phyloP scores from a whole-genome alignment of 371 early-diverging fungal species.

The Thermomucor indicae-seudaticae region DNA sequence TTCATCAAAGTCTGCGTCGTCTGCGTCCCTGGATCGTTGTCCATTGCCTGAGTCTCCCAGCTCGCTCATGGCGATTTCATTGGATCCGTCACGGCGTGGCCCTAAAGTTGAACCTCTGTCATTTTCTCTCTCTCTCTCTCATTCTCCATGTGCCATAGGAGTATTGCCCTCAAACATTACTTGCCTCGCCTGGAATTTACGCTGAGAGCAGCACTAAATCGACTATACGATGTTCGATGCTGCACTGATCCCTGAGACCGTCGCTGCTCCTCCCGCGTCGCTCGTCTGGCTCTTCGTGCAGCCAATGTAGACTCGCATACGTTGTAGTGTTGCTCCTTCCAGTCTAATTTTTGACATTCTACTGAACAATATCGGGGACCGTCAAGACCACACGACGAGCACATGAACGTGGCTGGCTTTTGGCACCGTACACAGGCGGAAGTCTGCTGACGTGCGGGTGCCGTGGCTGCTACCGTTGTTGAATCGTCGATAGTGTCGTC shows the following conservation, averaged over 20 bases:
- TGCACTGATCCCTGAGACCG: no score
- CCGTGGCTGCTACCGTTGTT: background rate
- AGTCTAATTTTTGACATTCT: slow-evolving; percentile 65
- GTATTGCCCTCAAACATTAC: no score
- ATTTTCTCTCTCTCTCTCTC: background rate
- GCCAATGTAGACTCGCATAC: slow-evolving; percentile 38
- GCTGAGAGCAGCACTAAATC: slow-evolving; percentile 3
- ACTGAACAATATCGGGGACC: slow-evolving; percentile 66
- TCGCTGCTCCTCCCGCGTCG: slow-evolving; percentile 7
- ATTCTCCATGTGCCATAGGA: background rate
- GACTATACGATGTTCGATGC: no score
- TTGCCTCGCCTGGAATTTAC: background rate
- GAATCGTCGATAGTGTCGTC: background rate
- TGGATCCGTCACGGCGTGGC: no score
- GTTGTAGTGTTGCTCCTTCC: slow-evolving; percentile 50
- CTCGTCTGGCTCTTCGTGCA: slow-evolving; percentile 17
- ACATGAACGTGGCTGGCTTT: slow-evolving; percentile 54
- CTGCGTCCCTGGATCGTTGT: background rate
- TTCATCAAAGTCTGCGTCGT: slow-evolving; percentile 23
- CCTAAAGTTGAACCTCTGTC: no score
- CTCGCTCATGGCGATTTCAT: slow-evolving; percentile 11
- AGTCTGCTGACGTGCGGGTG: background rate
- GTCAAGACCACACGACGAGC: slow-evolving; percentile 50
- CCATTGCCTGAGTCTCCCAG: background rate
- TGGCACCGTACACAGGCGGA: slow-evolving; percentile 32